Percentiles rank a stretch among this genome's conserved stretches.
These are phyloP conservation scores for Ogataea paraovalis DNA, from an alignment of 805 yeast species.

Conservation along the genomic window DNA sequence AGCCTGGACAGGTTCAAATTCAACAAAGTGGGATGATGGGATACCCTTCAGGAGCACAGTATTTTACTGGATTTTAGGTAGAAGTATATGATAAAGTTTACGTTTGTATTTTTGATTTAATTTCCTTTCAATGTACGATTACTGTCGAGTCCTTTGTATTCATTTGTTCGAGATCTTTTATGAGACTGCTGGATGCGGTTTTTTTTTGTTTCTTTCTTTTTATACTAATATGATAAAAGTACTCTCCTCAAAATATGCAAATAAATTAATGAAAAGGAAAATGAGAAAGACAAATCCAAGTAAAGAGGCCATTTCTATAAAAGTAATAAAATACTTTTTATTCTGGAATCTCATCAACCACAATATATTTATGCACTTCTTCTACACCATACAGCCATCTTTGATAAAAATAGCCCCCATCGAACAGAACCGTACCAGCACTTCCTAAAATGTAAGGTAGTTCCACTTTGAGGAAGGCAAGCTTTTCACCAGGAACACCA, in stretches of 20 bases:
- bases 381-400: conserved; percentile 33
- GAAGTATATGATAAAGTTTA: not conserved
- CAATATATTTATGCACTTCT: conserved; percentile 10
- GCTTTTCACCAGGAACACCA: conserved; percentile 34
- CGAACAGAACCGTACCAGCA: conserved; percentile 80
- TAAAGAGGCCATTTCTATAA: too few species aligned
- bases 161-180: not conserved
- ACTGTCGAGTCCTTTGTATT: not conserved
- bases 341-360: conserved; percentile 8
- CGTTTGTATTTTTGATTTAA: not conserved
- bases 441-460: conserved; percentile 82
- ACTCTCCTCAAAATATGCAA: not conserved
- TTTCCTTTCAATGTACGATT: not conserved
- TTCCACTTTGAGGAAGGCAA: conserved; percentile 58
- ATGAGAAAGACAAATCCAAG: not conserved
- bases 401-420: conserved; percentile 65
- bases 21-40: conserved; percentile 5
- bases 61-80: conserved; percentile 20
- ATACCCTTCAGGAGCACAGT: conserved; percentile 6
- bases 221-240: not conserved
- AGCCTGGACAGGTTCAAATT: conserved; percentile 1
- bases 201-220: not conserved
- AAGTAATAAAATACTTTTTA: too few species aligned
- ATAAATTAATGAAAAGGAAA: not conserved
- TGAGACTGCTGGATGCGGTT: too few species aligned